A percentile compares a stretch with the other conserved stretches of the same genome.
phyloP scores from a whole-genome alignment of 805 yeast species.

The Wickerhamia fluorescens region DNA sequence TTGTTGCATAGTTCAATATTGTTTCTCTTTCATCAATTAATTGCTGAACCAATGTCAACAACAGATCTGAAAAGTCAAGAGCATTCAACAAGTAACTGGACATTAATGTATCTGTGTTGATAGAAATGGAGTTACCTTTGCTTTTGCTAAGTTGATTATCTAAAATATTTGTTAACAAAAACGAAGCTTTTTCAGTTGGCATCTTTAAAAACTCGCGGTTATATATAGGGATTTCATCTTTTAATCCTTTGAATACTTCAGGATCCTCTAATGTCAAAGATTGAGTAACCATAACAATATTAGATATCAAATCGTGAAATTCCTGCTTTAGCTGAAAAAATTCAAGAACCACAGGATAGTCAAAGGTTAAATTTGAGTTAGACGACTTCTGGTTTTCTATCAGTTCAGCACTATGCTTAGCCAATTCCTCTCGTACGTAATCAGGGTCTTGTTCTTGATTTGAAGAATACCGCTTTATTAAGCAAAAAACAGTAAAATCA shows the following conservation, averaged over 20 bases:
- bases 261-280: conserved; percentile 67
- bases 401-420: background rate
- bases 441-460: conserved; percentile 12
- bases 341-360: conserved; percentile 55
- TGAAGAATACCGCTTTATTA: conserved; percentile 27
- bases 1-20: conserved; percentile 62
- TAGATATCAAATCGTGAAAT: conserved; percentile 53
- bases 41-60: conserved; percentile 42
- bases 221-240: conserved; percentile 44
- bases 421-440: conserved; percentile 4
- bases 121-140: conserved; percentile 26
- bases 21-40: conserved; percentile 66
- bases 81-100: conserved; percentile 32
- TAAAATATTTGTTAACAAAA: conserved; percentile 40
- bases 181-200: conserved; percentile 45
- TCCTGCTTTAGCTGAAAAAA: conserved; percentile 70
- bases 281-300: conserved; percentile 62
- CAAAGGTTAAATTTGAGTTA: conserved; percentile 25
- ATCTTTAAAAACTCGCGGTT: conserved; percentile 30
- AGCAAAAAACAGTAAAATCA: conserved; percentile 51
- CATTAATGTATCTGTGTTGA: conserved; percentile 34
- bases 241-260: conserved; percentile 59
- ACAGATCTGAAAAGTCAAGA: conserved; percentile 24
- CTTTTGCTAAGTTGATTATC: conserved; percentile 37
- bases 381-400: background rate